Conservation (phyloP, 1,284 basidiomycete species). For the Sphaerobolus stellatus region DNA sequence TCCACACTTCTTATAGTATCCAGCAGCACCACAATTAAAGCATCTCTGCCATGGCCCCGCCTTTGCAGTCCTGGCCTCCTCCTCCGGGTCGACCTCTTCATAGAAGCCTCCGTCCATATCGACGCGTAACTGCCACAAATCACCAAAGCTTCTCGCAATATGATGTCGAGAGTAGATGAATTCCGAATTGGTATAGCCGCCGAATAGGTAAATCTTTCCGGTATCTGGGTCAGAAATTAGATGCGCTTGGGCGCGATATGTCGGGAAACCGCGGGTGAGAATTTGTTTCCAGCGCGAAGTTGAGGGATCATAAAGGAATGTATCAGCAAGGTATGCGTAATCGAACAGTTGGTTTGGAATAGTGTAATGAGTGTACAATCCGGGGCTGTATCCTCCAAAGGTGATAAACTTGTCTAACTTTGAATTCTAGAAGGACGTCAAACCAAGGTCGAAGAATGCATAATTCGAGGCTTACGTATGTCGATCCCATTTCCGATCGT, state of each 20-base stretch:
- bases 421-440: slow-evolving; percentile 29
- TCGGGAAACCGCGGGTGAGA: slow-evolving; percentile 34
- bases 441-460: too few relatives aligned
- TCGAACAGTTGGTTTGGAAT: slow-evolving; percentile 22
- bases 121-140: slow-evolving; percentile 41
- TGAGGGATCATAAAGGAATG: slow-evolving; percentile 33
- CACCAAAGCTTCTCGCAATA: slow-evolving; percentile 33
- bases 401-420: slow-evolving; percentile 36
- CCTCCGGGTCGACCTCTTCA: slow-evolving; percentile 35
- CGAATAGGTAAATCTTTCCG: slow-evolving; percentile 38
- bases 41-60: slow-evolving; percentile 45
- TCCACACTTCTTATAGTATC: slow-evolving; percentile 41
- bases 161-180: slow-evolving; percentile 33
- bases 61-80: slow-evolving; percentile 36
- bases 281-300: slow-evolving; percentile 30
- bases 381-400: slow-evolving; percentile 42
- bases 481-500: slow-evolving; percentile 37
- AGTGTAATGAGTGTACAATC: slow-evolving; percentile 25
- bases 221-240: slow-evolving; percentile 34
- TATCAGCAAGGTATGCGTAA: slow-evolving; percentile 39
- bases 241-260: slow-evolving; percentile 32
- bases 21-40: slow-evolving; percentile 38
- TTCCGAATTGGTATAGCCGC: slow-evolving; percentile 39
- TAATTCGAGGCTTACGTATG: too few relatives aligned
- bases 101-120: slow-evolving; percentile 38